Evolutionary conservation across 257 asterid species (phyloP).

Genomic region (Anisodus acutangulus): DNA sequence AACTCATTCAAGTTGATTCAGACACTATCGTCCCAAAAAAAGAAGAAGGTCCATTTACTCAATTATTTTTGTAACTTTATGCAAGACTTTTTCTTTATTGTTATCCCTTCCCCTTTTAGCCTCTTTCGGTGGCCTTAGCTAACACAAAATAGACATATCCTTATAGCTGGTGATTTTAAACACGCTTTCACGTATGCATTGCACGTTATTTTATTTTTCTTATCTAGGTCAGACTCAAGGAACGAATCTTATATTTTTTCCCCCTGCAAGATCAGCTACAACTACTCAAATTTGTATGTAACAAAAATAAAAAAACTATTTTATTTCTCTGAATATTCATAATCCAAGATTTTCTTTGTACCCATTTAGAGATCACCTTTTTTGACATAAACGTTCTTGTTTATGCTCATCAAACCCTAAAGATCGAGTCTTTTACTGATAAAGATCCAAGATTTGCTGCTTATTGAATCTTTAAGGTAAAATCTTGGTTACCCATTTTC

Average conservation of each 20-base stretch:
- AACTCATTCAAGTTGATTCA: no score
- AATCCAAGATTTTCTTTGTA: constrained; percentile 46
- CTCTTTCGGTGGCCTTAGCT: constrained; percentile 27
- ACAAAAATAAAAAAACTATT: constrained; percentile 27
- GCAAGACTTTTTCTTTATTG: neutral
- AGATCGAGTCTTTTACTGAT: constrained; percentile 40
- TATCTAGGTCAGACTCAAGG: neutral
- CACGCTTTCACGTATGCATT: neutral
- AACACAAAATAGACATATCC: neutral
- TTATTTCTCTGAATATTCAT: constrained; percentile 49
- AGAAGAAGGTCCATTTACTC: neutral
- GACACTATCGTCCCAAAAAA: no score
- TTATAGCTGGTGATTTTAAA: neutral
- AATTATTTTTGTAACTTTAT: neutral
- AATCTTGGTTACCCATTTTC: constrained; percentile 40
- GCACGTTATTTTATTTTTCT: constrained; percentile 1
- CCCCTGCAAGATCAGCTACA: constrained; percentile 24
- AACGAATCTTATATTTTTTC: neutral
- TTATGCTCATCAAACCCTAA: constrained; percentile 43
- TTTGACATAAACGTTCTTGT: constrained; percentile 26
- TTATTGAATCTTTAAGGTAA: constrained; percentile 50
- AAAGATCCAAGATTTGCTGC: constrained; percentile 40
- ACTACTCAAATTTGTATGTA: constrained; percentile 35
- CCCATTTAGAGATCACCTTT: constrained; percentile 35
- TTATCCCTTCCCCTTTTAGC: neutral